Percentiles rank a stretch among this genome's conserved stretches.
Conservation (phyloP, 176 grass and related monocot genomes). For the Zizania latifolia region DNA sequence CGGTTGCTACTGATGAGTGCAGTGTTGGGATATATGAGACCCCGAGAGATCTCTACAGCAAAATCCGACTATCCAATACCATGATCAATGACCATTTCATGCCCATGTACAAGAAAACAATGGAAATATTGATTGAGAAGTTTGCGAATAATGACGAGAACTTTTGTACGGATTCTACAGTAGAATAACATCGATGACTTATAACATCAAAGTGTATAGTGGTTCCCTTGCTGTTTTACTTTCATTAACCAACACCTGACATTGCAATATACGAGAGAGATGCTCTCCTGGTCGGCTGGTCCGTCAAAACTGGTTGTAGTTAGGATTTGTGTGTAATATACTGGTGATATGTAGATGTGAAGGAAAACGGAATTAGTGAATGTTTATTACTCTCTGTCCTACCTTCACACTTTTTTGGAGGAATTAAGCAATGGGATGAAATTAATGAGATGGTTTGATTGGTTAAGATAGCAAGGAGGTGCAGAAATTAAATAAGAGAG, state of each 20-base stretch:
- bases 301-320: conserved; percentile 15
- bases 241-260: conserved; percentile 18
- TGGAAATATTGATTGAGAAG: conserved; percentile 95
- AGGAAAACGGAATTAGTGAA: neutral
- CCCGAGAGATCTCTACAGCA: conserved; percentile 77
- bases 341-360: conserved; percentile 34
- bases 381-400: too few relatives aligned
- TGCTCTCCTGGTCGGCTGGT: conserved; percentile 10
- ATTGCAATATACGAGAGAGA: conserved; percentile 12
- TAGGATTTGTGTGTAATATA: conserved; percentile 10
- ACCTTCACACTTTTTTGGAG: too few relatives aligned
- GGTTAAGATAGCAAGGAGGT: too few relatives aligned
- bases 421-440: too few relatives aligned
- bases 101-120: conserved; percentile 97
- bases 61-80: conserved; percentile 78
- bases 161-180: conserved; percentile 44
- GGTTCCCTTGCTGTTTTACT: conserved; percentile 4
- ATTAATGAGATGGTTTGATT: too few relatives aligned
- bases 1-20: conserved; percentile 41
- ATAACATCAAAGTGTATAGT: conserved; percentile 34
- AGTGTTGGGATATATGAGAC: conserved; percentile 73
- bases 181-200: conserved; percentile 29
- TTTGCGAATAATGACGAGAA: conserved; percentile 63
- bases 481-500: too few relatives aligned
- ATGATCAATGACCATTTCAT: conserved; percentile 99